phyloP scores from a whole-genome alignment of 148 eudicot genomes.

The Agrostemma githago region DNA sequence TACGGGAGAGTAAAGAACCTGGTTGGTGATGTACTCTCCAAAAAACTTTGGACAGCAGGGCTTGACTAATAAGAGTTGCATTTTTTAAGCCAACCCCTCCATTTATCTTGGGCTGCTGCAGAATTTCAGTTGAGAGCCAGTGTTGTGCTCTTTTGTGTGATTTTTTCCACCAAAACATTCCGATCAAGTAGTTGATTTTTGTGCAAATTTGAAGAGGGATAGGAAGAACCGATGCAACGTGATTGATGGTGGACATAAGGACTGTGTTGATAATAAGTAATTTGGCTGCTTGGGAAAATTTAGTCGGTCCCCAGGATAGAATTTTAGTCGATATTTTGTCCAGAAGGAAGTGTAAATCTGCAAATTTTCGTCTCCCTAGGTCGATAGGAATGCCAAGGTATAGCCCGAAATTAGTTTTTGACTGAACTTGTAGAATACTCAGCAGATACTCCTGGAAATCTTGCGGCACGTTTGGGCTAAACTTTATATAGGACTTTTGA shows the following conservation, averaged over 20 bases:
- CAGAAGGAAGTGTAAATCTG: not conserved
- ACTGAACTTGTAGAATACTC: not conserved
- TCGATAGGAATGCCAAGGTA: not conserved
- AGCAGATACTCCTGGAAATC: no score
- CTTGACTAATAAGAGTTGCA: no score
- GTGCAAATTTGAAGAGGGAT: not conserved
- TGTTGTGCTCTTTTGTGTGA: no score
- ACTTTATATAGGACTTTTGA: no score
- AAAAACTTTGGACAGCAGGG: no score
- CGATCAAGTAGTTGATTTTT: not conserved
- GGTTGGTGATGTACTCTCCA: no score
- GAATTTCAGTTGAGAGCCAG: no score
- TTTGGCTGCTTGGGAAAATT: not conserved
- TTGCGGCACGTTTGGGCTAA: no score
- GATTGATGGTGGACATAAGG: not conserved
- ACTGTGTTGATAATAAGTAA: not conserved
- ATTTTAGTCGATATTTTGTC: not conserved
- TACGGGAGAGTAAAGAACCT: no score
- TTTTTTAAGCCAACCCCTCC: no score
- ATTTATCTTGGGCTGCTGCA: no score
- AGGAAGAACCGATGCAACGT: not conserved
- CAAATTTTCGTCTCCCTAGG: not conserved
- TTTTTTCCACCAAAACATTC: not conserved
- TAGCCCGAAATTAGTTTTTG: not conserved
- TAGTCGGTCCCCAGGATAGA: not conserved